Base-by-base conservation (phyloP, 495 filamentous ascomycete genomes). In the Elaphomyces granulatus region DNA sequence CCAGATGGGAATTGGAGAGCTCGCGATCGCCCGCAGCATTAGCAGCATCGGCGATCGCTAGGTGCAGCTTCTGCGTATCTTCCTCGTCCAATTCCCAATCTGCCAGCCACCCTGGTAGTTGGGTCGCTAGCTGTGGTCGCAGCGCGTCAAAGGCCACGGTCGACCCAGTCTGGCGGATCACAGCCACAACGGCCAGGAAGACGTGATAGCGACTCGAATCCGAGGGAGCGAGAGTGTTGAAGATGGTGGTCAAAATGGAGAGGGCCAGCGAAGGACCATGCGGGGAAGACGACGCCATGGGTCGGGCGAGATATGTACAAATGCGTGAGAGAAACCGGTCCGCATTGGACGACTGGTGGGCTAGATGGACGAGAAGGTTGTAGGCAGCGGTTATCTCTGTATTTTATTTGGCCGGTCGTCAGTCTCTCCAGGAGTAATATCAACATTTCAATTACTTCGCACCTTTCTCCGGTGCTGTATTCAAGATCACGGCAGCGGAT, bases 331-430 rank as follows among this genome's bases (percentile, higher is more conserved):
- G 81, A 66, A 87, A 87, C 55, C 78, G 83, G 56, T 84, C 75
- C 43, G 80, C 70, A 46, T 87, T 79, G 46, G 80, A 74, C 30
- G 83, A 80, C 61, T 92, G 85, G 47, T 81, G 72, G 51, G 92
- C 70, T 18, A 99, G 78, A 67, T 96, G 86, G 45, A 95, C 71
- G 47, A 99, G 78, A 45, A 95, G 81, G 66, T 96, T 95, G 68
- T 94, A 94, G 26, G 90, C 82, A 23, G 87, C 75, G 38, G 80
- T 83, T 57, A 96, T 88, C 61, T 96, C 88, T 80, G 47, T 42
- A 50, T n/a, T 35, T 34, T 15, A 19, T 39, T 16, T 44, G 15
- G n/a, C n/a, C n/a, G n/a, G n/a, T n/a, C n/a, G n/a, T n/a, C n/a
- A n/a, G 20, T 34, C 20, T 41, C 20, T 23, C 20, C 28, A 20